Base-by-base conservation (phyloP, 805 yeast species). In the Yarrowia keelungensis region DNA sequence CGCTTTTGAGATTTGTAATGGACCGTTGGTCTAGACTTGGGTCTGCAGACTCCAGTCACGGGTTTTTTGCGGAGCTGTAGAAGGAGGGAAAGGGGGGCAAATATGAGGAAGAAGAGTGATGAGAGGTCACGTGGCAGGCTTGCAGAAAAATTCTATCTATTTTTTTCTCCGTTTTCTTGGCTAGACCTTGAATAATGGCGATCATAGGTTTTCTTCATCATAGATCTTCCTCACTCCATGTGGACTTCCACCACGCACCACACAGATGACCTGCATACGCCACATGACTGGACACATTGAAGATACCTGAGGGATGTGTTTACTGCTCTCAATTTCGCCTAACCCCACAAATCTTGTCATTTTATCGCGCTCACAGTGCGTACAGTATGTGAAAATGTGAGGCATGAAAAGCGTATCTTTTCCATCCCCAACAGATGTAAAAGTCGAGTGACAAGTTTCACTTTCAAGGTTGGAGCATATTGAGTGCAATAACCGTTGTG, bases 11-110 rank as follows among this genome's bases (percentile, higher is more conserved):
- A 56, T 58, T 42, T 58, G 64, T 42, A 42, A 42, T 59, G 47
- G 47, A 26, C 62, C 14, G 36, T 39, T 41, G 65, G 65, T 59
- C 65, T 59, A 59, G 65, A 59, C 64, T 12, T 58, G 50, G 22
- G 2, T 22, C 38, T n/a, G 47, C 39, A 56, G 47, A 42, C 39
- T 56, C 26, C 26, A 47, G 36, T 56, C 62, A 56, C 62, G 62
- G 62, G 62, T 41, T 16, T 56, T 42, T 14, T n/a, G 22, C 46
- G 46, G 61, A 54, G 16, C 14, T 12, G 43, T 32, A 5, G 39
- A 32, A 8, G 10, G n/a, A 16, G n/a, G 16, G 35, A 9, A 4
- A 16, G 41, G 7, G 32, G 7, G 32, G 4, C 7, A 26, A 5
- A 38, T 38, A 38, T 38, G 4, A 8, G 39, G 0, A 10, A 11